These are phyloP conservation scores for Pistacia vera DNA, from an alignment of 345 rosid genomes.

Conservation along the genomic window DNA sequence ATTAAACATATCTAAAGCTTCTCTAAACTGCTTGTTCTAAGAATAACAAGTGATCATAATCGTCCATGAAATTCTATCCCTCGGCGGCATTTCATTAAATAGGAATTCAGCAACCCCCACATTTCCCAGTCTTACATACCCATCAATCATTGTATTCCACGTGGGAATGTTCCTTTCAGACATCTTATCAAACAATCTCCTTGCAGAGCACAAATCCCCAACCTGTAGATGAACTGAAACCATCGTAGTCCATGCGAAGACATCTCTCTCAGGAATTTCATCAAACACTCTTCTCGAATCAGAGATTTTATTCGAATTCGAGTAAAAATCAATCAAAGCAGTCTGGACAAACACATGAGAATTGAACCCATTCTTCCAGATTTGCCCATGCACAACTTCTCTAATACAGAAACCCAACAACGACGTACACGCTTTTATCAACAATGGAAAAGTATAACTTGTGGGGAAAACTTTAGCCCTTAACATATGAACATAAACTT, in stretches of 20 bases:
- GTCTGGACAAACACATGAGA: conserved; percentile 71
- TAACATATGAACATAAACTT: conserved; percentile 44
- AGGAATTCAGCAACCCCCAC: conserved; percentile 52
- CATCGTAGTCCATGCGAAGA: conserved; percentile 59
- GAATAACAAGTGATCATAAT: conserved; percentile 77
- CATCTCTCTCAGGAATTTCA: conserved; percentile 75
- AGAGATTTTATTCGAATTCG: conserved; percentile 31
- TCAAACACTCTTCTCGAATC: conserved; percentile 66
- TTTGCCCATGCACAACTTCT: conserved; percentile 56
- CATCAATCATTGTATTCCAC: conserved; percentile 79
- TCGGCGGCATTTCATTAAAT: conserved; percentile 59
- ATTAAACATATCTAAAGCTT: conserved; percentile 57
- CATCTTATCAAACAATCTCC: conserved; percentile 55
- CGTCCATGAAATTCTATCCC: conserved; percentile 77
- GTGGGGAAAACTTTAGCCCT: conserved; percentile 56
- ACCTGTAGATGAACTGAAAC: conserved; percentile 39
- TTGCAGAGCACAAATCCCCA: conserved; percentile 50
- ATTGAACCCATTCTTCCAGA: conserved; percentile 61
- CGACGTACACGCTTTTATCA: conserved; percentile 59
- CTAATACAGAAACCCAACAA: conserved; percentile 37
- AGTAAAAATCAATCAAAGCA: conserved; percentile 63
- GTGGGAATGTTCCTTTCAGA: conserved; percentile 55
- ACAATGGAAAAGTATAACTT: conserved; percentile 64
- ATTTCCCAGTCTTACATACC: conserved; percentile 53
- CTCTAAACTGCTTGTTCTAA: conserved; percentile 54